phyloP scores from a whole-genome alignment of 768 basidiomycete species.

The Hygrophorus pudorinus region DNA sequence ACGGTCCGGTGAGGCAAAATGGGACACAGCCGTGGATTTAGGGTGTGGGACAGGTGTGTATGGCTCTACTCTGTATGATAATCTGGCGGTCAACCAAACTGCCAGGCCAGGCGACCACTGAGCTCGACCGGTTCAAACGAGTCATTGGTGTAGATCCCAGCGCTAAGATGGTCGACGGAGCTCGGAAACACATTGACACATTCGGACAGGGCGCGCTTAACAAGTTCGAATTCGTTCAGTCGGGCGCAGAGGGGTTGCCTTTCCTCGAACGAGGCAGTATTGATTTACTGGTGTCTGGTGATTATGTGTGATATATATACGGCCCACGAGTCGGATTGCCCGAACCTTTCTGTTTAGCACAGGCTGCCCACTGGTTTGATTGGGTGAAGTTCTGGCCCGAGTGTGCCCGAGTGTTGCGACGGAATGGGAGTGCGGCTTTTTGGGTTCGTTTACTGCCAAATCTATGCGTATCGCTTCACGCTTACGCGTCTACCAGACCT shows the following conservation, averaged over 20 bases:
- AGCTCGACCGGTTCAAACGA: conserved; percentile 42
- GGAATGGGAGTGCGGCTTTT: conserved; percentile 58
- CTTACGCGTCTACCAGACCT: conserved; percentile 24
- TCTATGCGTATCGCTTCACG: neutral
- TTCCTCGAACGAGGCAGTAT: conserved; percentile 41
- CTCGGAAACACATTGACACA: conserved; percentile 18
- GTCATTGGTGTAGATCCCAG: conserved; percentile 73
- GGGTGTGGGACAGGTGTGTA: conserved; percentile 76
- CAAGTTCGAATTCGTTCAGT: conserved; percentile 22
- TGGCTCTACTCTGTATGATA: neutral
- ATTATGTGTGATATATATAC: conserved; percentile 9
- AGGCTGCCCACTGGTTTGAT: conserved; percentile 79
- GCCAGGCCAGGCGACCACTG: conserved; percentile 61
- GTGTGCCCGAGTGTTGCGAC: conserved; percentile 45
- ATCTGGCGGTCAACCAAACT: neutral
- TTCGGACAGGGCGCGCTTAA: conserved; percentile 5
- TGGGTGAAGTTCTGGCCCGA: conserved; percentile 66
- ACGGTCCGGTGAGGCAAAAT: conserved; percentile 17
- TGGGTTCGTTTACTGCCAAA: conserved; percentile 52
- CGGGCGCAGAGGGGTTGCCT: conserved; percentile 44
- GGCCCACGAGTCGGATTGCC: neutral
- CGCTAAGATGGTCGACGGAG: conserved; percentile 54
- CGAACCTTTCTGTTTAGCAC: conserved; percentile 33
- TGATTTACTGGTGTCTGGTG: conserved; percentile 63
- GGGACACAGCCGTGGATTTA: conserved; percentile 59